Evolutionary conservation across 805 yeast genomes (phyloP), one percentile per base, ranked within the genome.

Genomic region (Suhomyces canberraensis): DNA sequence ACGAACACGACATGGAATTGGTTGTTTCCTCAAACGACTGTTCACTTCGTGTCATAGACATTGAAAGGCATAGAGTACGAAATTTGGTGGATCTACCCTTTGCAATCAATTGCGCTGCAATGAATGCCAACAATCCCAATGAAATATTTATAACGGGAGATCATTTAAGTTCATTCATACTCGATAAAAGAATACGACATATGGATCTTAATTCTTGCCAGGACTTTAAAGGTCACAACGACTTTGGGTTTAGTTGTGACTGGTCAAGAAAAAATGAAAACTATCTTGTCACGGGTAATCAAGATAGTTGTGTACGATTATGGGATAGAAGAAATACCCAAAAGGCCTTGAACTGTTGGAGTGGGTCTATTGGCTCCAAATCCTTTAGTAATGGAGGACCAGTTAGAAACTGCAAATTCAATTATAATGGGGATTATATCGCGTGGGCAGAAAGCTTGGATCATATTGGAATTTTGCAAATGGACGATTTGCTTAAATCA

Each of bases 371-470:
- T 39, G 60, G 71, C 24, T 44, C 59, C 4, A 35, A 35, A n/a
- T 40, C 42, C 25, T 42, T 41, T 13, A 20, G 15, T 4, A 31
- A 56, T 25, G 59, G 66, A 3, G 79, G 77, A 0, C 78, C 82
- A 1, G 69, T 78, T 8, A 52, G 84, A 27, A 74, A 76, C 44
- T 64, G 79, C 41, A 64, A 65, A 42, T 78, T 77, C 48, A 73
- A 75, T 48, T 47, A 56, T 8, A 50, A 52, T 11, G 77, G 81
- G 2, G 61, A 64, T 8, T 66, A 57, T 41, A 46, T 79, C 8
- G 65, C 72, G 9, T 75, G 79, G 69, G 80, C 79, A 3, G 84
- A 79, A 46, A 69, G 78, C 24, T 62, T 77, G 35, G 85, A 79
- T 48, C 76, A 75, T 45, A 75, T 74, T 5, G 79, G 80, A 9